Conservation (phyloP, 2,329 filamentous ascomycete species). For the Penicillium sp. region DNA sequence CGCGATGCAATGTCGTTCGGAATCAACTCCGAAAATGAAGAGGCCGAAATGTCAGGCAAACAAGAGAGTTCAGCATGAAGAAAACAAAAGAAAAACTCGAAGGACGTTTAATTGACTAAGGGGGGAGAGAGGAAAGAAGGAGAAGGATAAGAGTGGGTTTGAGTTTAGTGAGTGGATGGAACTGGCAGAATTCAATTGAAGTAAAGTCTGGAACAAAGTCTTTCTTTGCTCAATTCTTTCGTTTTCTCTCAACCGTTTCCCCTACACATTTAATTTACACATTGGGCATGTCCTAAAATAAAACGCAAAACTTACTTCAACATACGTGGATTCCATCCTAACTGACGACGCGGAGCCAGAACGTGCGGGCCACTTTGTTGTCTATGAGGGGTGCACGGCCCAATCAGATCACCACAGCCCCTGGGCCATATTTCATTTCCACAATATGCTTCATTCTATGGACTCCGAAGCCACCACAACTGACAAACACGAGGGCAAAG, state of each 20-base stretch:
- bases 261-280: background rate
- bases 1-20: background rate
- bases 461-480: background rate
- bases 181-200: conserved; percentile 11
- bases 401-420: conserved; percentile 6
- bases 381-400: conserved; percentile 3
- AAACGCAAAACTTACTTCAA: background rate
- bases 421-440: background rate
- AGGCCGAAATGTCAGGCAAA: background rate
- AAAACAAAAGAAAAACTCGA: background rate
- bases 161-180: conserved; percentile 3
- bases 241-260: background rate
- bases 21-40: background rate
- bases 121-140: background rate
- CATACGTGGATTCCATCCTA: background rate
- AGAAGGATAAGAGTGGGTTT: background rate
- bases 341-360: conserved; percentile 5
- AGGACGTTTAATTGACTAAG: background rate
- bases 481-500: background rate
- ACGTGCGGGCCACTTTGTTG: conserved; percentile 9
- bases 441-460: background rate
- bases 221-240: background rate
- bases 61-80: background rate
- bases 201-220: background rate
- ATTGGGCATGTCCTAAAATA: background rate